These are phyloP conservation scores for Boletus eberwhitei DNA, from an alignment of 768 basidiomycete genomes.

Conservation along the genomic window DNA sequence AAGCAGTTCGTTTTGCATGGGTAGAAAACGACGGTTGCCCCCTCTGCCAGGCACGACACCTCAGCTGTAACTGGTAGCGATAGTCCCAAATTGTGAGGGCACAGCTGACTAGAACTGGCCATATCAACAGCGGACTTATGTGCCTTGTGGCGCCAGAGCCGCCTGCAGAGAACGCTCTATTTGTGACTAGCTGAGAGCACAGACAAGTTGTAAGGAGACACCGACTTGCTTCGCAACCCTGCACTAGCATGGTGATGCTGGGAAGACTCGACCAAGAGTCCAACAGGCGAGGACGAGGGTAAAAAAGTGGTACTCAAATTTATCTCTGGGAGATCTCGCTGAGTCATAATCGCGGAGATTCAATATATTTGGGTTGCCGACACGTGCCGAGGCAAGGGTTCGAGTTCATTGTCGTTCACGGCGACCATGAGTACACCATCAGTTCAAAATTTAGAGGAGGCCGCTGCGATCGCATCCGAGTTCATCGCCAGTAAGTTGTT, in stretches of 20 bases:
- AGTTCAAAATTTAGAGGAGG: conserved; percentile 44
- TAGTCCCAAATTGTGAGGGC: neutral
- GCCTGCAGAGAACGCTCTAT: neutral
- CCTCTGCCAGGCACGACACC: neutral
- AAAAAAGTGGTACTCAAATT: neutral
- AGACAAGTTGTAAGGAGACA: neutral
- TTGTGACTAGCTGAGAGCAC: neutral
- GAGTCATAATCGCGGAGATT: conserved; percentile 24
- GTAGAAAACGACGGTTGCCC: neutral
- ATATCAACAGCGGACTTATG: neutral
- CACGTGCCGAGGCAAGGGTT: conserved; percentile 1
- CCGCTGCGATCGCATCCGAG: conserved; percentile 46
- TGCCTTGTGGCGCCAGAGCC: conserved; percentile 1
- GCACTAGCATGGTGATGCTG: conserved; percentile 10
- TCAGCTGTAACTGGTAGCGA: neutral
- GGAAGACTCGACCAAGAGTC: neutral
- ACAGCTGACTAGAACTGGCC: neutral
- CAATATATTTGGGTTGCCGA: conserved; percentile 15
- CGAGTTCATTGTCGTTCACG: neutral
- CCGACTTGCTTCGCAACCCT: neutral
- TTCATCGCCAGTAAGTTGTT: conserved; percentile 43
- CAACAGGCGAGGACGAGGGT: neutral
- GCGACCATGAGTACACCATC: conserved; percentile 31
- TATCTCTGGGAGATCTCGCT: conserved; percentile 4
- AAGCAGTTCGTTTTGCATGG: neutral